phyloP scores from a whole-genome alignment of 2,329 filamentous ascomycete species.

The Parasarocladium wereldwijsianum region DNA sequence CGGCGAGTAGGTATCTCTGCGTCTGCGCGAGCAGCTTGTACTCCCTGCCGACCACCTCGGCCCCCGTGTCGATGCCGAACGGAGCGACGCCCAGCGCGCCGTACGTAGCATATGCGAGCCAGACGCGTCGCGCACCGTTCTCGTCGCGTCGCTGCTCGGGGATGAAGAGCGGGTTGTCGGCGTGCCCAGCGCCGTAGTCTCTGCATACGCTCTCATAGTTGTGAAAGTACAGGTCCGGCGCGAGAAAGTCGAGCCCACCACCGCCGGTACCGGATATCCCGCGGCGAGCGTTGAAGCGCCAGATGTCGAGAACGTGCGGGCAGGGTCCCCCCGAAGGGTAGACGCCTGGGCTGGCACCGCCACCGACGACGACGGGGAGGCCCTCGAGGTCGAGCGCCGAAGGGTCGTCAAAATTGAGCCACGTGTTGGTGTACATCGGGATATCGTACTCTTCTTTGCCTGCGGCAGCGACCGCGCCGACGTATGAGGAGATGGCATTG shows the following conservation, averaged over 20 bases:
- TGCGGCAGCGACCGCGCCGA: conserved; percentile 18
- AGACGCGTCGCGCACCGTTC: conserved; percentile 25
- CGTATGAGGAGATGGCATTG: conserved; percentile 16
- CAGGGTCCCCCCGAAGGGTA: conserved; percentile 22
- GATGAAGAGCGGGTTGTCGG: conserved; percentile 31
- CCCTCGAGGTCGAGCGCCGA: conserved; percentile 16
- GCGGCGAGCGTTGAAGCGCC: conserved; percentile 21
- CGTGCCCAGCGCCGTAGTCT: conserved; percentile 27
- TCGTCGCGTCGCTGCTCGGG: conserved; percentile 36
- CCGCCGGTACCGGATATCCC: no score
- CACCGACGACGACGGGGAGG: conserved; percentile 19
- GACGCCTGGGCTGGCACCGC: conserved; percentile 17
- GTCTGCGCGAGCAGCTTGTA: conserved; percentile 17
- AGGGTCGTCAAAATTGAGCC: conserved; percentile 19
- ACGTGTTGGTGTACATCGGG: conserved; percentile 20
- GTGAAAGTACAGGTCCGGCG: conserved; percentile 33
- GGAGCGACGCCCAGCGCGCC: conserved; percentile 21
- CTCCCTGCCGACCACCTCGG: conserved; percentile 14
- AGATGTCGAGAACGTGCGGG: conserved; percentile 21
- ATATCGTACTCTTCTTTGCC: conserved; percentile 18
- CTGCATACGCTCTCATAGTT: conserved; percentile 27
- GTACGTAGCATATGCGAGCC: conserved; percentile 25
- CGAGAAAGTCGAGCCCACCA: conserved; percentile 31
- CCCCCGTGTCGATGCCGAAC: conserved; percentile 23
- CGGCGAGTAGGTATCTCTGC: conserved; percentile 12